These are phyloP conservation scores for Talaromyces sp. DNA, from an alignment of 2,329 filamentous ascomycete species.

Conservation along the genomic window DNA sequence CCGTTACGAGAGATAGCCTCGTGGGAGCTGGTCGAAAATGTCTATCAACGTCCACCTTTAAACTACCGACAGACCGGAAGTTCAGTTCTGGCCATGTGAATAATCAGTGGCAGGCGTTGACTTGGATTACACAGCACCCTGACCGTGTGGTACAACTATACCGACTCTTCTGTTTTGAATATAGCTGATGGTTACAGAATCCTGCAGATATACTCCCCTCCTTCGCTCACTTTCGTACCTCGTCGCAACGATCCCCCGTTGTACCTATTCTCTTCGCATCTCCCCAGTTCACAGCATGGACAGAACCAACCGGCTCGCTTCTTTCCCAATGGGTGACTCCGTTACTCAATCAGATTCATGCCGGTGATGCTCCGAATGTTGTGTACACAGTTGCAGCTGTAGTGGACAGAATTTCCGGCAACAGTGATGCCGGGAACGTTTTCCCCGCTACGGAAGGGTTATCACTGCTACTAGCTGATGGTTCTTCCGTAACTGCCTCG, in stretches of 20 bases:
- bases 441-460: slow-evolving; percentile 32
- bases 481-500: slow-evolving; percentile 27
- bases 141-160: slow-evolving; percentile 15
- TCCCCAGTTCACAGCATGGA: slow-evolving; percentile 34
- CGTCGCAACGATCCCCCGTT: slow-evolving; percentile 12
- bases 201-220: slow-evolving; percentile 16
- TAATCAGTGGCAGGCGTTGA: slow-evolving; percentile 8
- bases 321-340: slow-evolving; percentile 27
- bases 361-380: slow-evolving; percentile 12
- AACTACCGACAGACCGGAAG: neutral
- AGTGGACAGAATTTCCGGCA: slow-evolving; percentile 30
- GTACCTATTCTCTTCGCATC: slow-evolving; percentile 35
- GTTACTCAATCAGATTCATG: slow-evolving; percentile 20
- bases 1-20: neutral
- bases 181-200: slow-evolving; percentile 10
- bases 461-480: slow-evolving; percentile 27
- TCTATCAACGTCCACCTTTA: neutral
- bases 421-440: neutral
- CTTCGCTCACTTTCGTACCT: slow-evolving; percentile 16
- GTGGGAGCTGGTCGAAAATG: neutral
- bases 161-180: neutral
- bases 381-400: slow-evolving; percentile 32
- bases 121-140: slow-evolving; percentile 3
- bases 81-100: slow-evolving; percentile 1
- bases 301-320: slow-evolving; percentile 28